A percentile compares a stretch with the other conserved stretches of the same genome.
Evolutionary conservation across 306 rosid genomes (phyloP).

Genomic region (Castanospermum australe): DNA sequence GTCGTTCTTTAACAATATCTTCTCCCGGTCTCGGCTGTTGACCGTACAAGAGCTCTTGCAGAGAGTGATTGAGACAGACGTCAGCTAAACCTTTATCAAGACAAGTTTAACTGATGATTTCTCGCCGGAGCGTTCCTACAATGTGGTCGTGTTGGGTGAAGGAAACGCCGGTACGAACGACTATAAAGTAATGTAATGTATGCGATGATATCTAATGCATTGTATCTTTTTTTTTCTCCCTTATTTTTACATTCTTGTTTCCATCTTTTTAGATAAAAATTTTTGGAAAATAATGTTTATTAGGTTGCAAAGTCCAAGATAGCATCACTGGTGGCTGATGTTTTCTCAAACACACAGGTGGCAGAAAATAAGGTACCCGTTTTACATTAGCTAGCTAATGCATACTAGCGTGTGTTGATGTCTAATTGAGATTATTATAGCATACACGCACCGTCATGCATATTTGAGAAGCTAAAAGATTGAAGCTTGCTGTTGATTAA

Average conservation of each 20-base stretch:
- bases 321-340: slow-evolving; percentile 79
- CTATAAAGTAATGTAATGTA: slow-evolving; percentile 99
- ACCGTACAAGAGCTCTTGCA: slow-evolving; percentile 64
- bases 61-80: slow-evolving; percentile 66
- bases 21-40: slow-evolving; percentile 67
- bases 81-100: slow-evolving; percentile 80
- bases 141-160: slow-evolving; percentile 79
- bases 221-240: background rate
- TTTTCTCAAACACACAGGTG: slow-evolving; percentile 87
- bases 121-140: slow-evolving; percentile 67
- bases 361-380: slow-evolving; percentile 86
- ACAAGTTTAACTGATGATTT: slow-evolving; percentile 81
- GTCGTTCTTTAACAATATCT: slow-evolving; percentile 72
- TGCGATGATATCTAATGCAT: slow-evolving; percentile 60
- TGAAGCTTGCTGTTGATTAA: slow-evolving; percentile 9
- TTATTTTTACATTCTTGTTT: slow-evolving; percentile 21
- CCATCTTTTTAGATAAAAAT: background rate
- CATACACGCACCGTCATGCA: background rate
- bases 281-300: slow-evolving; percentile 8
- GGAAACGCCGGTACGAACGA: slow-evolving; percentile 66
- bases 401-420: background rate
- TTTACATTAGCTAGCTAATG: background rate
- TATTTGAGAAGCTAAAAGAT: background rate
- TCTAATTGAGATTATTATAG: background rate
- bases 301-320: slow-evolving; percentile 83